Base-by-base conservation (phyloP, 352 stramenopile species). In the Saprolegnia diclina region DNA sequence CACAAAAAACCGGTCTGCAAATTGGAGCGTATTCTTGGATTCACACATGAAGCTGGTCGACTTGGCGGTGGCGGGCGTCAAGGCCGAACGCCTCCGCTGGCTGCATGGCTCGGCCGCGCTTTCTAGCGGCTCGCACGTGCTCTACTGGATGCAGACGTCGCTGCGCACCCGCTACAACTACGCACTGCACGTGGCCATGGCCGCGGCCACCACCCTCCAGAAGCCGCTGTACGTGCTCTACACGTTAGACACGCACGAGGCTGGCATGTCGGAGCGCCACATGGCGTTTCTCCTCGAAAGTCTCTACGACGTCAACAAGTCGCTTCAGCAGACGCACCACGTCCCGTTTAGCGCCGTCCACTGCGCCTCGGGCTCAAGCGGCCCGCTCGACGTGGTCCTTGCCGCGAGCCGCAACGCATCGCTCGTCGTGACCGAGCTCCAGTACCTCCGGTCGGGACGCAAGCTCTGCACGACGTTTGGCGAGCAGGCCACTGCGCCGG, bases 101-200 rank as follows among this genome's bases (percentile, higher is more conserved):
- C 37, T 69, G 14, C 63, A 52, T 16, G 63, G 63, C 38, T 21
- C 46, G 35, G 63, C 24, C 26, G 32, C 63, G 4, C 11, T 22
- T 5, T 1, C 13, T 3, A 52, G 32, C 9, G 63, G 63, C 32
- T 71, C 69, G 59, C 82, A 88, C 45, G 65, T 94, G 50, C 74
- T 94, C 66, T 94, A 94, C 75, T 94, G 87, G 87, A 94, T 94
- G 87, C 87, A 94, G 68, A 92, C 84, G 50, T 87, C 83, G 1
- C 81, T 93, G 72, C 87, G 87, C 46, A 75, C 83, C 29, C 85
- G 88, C 55, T 85, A 90, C 76, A 94, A 94, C 67, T 92, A 91
- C 72, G 73, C 85, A 53, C 77, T 94, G 24, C 83, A 94, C 68
- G 91, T 83, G 45, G 84, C 87, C 0, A 78, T 94, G 38, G 78